phyloP scores from a whole-genome alignment of 441 rosid genomes.

The Biscutella auriculata region DNA sequence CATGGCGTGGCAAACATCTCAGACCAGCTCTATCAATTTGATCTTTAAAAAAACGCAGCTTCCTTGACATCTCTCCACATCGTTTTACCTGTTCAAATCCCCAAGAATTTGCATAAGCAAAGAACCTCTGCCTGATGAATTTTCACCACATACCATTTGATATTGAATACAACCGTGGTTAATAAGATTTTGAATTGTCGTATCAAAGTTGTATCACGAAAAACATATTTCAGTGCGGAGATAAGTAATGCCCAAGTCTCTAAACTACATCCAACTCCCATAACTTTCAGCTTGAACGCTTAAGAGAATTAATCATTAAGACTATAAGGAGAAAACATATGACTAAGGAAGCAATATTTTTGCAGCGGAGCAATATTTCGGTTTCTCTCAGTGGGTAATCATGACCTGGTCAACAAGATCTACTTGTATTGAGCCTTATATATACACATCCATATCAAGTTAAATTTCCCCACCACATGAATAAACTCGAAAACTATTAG shows the following conservation, averaged over 20 bases:
- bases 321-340: not conserved
- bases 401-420: not conserved
- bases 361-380: not conserved
- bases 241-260: not conserved
- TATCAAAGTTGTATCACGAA: not conserved
- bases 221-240: not conserved
- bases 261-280: constrained; percentile 3
- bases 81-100: constrained; percentile 67
- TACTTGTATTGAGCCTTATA: not conserved
- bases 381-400: not conserved
- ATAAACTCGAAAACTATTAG: not conserved
- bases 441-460: not conserved
- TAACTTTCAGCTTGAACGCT: not conserved
- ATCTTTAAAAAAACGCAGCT: constrained; percentile 80
- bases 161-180: not conserved
- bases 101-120: constrained; percentile 19
- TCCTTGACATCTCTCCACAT: constrained; percentile 97
- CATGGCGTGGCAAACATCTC: constrained; percentile 45
- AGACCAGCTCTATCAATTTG: constrained; percentile 87
- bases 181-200: not conserved
- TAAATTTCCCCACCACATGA: not conserved
- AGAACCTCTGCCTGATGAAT: not conserved
- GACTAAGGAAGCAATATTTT: not conserved
- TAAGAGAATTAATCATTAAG: not conserved
- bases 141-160: not conserved